These are phyloP conservation scores for Leccinum aurantiacum DNA, from an alignment of 768 basidiomycete genomes.

Conservation along the genomic window DNA sequence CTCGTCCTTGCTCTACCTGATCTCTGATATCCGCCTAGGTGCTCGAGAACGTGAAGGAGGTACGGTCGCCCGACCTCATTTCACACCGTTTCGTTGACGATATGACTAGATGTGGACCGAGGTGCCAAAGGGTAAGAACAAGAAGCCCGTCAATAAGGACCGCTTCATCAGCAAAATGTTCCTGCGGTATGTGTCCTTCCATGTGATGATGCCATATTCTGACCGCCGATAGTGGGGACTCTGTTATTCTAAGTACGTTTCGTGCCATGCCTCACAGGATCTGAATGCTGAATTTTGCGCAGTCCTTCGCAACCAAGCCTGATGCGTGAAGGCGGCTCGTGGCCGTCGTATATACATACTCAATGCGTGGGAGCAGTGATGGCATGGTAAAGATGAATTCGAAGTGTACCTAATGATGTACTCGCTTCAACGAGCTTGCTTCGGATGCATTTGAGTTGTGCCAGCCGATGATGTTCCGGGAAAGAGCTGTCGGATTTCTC, in stretches of 20 bases:
- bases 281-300: slow-evolving; percentile 36
- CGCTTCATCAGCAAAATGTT: slow-evolving; percentile 99
- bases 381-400: not conserved
- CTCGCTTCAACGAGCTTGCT: not conserved
- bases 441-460: not conserved
- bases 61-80: slow-evolving; percentile 31
- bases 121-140: slow-evolving; percentile 95
- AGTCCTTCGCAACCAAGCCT: slow-evolving; percentile 80
- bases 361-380: not conserved
- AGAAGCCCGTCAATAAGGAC: slow-evolving; percentile 99
- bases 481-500: slow-evolving; percentile 63
- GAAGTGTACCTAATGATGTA: not conserved
- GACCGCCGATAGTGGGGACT: slow-evolving; percentile 71
- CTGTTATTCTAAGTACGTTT: slow-evolving; percentile 90
- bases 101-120: slow-evolving; percentile 95
- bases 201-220: slow-evolving; percentile 11
- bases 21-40: slow-evolving; percentile 51
- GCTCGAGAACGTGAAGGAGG: slow-evolving; percentile 98
- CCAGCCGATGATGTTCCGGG: slow-evolving; percentile 18
- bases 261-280: slow-evolving; percentile 7
- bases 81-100: slow-evolving; percentile 9
- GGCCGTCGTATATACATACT: not conserved
- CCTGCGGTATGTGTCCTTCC: slow-evolving; percentile 58
- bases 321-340: slow-evolving; percentile 9
- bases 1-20: slow-evolving; percentile 9